These are phyloP conservation scores for Mycena olivaceomarginata DNA, from an alignment of 768 basidiomycete species.

Conservation along the genomic window DNA sequence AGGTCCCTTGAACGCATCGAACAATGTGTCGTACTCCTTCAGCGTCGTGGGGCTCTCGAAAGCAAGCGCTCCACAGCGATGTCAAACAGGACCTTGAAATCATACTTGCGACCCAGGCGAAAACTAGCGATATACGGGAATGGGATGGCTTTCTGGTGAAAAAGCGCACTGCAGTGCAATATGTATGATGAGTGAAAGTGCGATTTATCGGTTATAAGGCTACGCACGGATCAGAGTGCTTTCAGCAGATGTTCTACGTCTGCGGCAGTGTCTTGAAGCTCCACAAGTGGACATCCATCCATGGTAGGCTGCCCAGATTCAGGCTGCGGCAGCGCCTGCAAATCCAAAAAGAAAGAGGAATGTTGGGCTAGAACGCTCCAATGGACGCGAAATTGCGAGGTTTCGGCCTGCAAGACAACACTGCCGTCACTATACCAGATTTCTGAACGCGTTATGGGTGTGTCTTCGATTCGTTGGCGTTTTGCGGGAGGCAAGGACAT, in stretches of 20 bases:
- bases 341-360: neutral
- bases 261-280: neutral
- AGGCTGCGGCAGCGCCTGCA: neutral
- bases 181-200: too few relatives aligned
- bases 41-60: constrained; percentile 16
- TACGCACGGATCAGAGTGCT: neutral
- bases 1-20: neutral
- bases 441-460: neutral
- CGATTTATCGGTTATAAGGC: too few relatives aligned
- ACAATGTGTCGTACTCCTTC: neutral
- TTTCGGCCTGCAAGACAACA: neutral
- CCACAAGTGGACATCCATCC: neutral
- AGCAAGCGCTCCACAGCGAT: neutral
- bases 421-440: neutral
- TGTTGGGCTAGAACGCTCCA: neutral
- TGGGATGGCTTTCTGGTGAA: constrained; percentile 3
- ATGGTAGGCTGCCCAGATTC: neutral
- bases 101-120: constrained; percentile 27
- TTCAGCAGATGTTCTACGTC: neutral
- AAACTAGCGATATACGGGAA: neutral
- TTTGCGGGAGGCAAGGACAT: too few relatives aligned
- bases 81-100: constrained; percentile 4
- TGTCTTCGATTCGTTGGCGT: neutral
- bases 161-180: too few relatives aligned
- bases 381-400: neutral